Evolutionary conservation across 495 filamentous ascomycete genomes (phyloP), one percentile per base, ranked within the genome.

Genomic region (Sphaerosporella brunnea): DNA sequence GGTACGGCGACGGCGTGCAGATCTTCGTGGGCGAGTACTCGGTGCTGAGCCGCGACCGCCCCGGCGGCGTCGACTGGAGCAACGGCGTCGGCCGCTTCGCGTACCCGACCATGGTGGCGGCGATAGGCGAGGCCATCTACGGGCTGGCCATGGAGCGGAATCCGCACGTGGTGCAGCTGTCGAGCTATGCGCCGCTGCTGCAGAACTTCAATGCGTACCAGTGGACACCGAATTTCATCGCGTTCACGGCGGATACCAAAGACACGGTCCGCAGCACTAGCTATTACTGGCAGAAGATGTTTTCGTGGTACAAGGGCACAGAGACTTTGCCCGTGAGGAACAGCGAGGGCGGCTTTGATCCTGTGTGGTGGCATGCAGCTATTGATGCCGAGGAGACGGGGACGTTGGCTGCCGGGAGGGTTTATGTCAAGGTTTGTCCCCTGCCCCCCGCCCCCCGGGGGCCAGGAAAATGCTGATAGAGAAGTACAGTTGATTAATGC

Each of bases 81-180:
- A 51, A 44, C 32, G 47, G 50, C 32, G 37, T 48, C 36, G 50
- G 52, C 13, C 55, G 50, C 24, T 65, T 65, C 23, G 58, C 57
- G 2, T 63, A 65, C 60, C 69, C 40, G 11, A 56, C 43, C 50
- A 79, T 73, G 73, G 69, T 68, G 47, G 74, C 72, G 32, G 68
- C 69, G 35, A 73, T 80, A 32, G 69, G 65, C 20, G 79, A 85
- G 53, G 78, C 77, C 1, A 70, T 82, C 23, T 79, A 73, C 51
- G 68, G 80, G 51, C 68, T 84, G 28, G 78, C 75, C 21, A 68
- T 74, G 35, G 79, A 84, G 62, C 66, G 77, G 19, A 82, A 83
- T 58, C 67, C 69, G 3, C 71, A 79, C 42, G 55, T 70, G 11
- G 64, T 68, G 5, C 54, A 60, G 38, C 62, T 70, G 58, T 65